Percentiles rank a stretch among this genome's conserved stretches.
These are phyloP conservation scores for Cutaneotrichosporon spelunceum DNA, from an alignment of 1,284 basidiomycete genomes.

Conservation along the genomic window DNA sequence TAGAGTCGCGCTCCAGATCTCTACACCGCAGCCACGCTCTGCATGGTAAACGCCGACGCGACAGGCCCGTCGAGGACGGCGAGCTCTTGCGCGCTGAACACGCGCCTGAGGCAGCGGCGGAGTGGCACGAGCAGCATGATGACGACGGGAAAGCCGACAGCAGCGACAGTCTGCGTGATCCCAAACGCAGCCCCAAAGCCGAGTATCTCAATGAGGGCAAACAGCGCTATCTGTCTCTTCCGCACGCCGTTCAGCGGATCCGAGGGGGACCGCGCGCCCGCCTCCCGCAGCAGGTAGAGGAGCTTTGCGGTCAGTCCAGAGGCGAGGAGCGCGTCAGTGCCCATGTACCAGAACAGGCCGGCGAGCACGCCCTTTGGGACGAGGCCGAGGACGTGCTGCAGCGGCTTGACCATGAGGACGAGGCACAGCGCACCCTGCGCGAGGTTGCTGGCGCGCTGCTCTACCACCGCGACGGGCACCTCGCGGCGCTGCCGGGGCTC, in stretches of 20 bases:
- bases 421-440: conserved; percentile 73
- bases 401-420: conserved; percentile 74
- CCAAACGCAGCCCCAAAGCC: conserved; percentile 88
- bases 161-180: conserved; percentile 85
- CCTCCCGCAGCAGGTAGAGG: conserved; percentile 77
- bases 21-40: background rate
- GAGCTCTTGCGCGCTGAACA: conserved; percentile 79
- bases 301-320: conserved; percentile 84
- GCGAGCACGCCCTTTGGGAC: conserved; percentile 64
- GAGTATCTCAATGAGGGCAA: conserved; percentile 72
- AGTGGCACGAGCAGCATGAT: conserved; percentile 85
- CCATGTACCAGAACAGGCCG: conserved; percentile 72
- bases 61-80: conserved; percentile 81
- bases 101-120: conserved; percentile 61
- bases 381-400: conserved; percentile 71
- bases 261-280: conserved; percentile 58
- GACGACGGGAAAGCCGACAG: conserved; percentile 86
- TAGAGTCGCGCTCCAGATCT: too few relatives aligned
- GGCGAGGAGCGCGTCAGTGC: conserved; percentile 71
- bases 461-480: conserved; percentile 72
- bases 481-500: conserved; percentile 52
- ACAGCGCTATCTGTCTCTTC: conserved; percentile 71
- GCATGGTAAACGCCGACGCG: conserved; percentile 55
- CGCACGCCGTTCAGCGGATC: conserved; percentile 74
- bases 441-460: conserved; percentile 84